Evolutionary conservation across 768 basidiomycete species (phyloP).

Genomic region (Boletus edulis): DNA sequence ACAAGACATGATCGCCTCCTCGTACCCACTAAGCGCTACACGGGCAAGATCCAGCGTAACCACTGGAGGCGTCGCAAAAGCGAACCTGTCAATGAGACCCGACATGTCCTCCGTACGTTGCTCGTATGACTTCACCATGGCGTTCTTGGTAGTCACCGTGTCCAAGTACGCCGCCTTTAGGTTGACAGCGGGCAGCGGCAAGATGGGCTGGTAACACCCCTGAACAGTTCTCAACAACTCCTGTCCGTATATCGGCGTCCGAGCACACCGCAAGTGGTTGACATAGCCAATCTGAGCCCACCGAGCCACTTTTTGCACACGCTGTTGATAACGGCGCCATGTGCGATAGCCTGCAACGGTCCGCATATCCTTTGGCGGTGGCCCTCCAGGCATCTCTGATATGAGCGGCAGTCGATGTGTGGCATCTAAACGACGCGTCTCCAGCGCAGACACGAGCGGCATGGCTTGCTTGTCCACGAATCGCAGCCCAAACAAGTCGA

Average conservation of each 20-base stretch:
- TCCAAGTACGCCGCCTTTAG: constrained; percentile 40
- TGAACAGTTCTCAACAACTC: constrained; percentile 44
- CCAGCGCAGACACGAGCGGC: constrained; percentile 51
- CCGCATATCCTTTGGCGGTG: constrained; percentile 71
- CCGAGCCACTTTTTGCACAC: constrained; percentile 49
- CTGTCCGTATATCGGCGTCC: constrained; percentile 40
- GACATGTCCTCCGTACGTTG: constrained; percentile 56
- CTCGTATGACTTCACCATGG: constrained; percentile 61
- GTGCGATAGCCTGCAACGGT: constrained; percentile 70
- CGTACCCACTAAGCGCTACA: constrained; percentile 52
- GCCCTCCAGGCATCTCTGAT: constrained; percentile 54
- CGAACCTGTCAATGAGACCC: constrained; percentile 61
- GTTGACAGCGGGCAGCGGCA: constrained; percentile 50
- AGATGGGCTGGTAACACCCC: constrained; percentile 43
- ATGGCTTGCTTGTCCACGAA: constrained; percentile 57
- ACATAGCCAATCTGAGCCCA: constrained; percentile 73
- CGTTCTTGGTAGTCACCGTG: constrained; percentile 39
- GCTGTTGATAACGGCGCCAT: constrained; percentile 48
- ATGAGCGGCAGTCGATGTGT: constrained; percentile 52
- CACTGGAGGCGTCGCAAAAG: constrained; percentile 76
- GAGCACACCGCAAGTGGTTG: constrained; percentile 68
- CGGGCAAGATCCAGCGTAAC: constrained; percentile 73
- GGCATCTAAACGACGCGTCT: constrained; percentile 58
- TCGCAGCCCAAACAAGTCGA: constrained; percentile 62
- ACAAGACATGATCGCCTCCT: constrained; percentile 27